Conservation (phyloP, 2,329 filamentous ascomycete species). For the Colletotrichum musae region DNA sequence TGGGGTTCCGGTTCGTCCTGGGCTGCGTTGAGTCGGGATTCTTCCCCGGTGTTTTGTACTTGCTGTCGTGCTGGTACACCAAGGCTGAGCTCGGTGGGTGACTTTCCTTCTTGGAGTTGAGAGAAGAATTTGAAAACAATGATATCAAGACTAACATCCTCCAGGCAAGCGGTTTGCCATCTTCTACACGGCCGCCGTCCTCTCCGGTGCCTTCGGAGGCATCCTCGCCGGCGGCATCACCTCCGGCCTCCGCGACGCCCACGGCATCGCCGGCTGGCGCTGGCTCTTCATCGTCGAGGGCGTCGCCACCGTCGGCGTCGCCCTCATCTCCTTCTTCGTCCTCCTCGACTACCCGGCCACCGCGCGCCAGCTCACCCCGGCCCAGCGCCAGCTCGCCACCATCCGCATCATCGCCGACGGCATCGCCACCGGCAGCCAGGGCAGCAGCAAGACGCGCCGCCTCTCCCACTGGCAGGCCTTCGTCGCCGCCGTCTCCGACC, state of each 20-base stretch:
- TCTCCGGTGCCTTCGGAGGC: conserved; percentile 67
- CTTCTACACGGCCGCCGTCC: conserved; percentile 70
- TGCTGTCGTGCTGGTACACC: conserved; percentile 72
- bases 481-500: conserved; percentile 57
- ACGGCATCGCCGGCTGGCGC: conserved; percentile 64
- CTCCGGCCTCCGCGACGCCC: conserved; percentile 59
- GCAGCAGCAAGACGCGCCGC: conserved; percentile 39
- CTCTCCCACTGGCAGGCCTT: conserved; percentile 47
- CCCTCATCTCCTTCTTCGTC: conserved; percentile 75
- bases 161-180: conserved; percentile 69
- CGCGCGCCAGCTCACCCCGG: conserved; percentile 69
- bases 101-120: no score
- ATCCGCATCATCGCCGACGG: conserved; percentile 59
- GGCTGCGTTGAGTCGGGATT: conserved; percentile 67
- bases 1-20: conserved; percentile 61
- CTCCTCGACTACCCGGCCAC: conserved; percentile 80
- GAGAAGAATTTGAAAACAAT: conserved; percentile 8
- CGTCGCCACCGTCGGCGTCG: conserved; percentile 74
- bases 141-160: conserved; percentile 50
- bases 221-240: conserved; percentile 63
- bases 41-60: conserved; percentile 65
- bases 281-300: conserved; percentile 73
- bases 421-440: conserved; percentile 51
- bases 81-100: conserved; percentile 29
- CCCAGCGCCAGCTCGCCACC: conserved; percentile 73